Base-by-base conservation (phyloP, 1,284 basidiomycete genomes). In the Naganishia liquefaciens region DNA sequence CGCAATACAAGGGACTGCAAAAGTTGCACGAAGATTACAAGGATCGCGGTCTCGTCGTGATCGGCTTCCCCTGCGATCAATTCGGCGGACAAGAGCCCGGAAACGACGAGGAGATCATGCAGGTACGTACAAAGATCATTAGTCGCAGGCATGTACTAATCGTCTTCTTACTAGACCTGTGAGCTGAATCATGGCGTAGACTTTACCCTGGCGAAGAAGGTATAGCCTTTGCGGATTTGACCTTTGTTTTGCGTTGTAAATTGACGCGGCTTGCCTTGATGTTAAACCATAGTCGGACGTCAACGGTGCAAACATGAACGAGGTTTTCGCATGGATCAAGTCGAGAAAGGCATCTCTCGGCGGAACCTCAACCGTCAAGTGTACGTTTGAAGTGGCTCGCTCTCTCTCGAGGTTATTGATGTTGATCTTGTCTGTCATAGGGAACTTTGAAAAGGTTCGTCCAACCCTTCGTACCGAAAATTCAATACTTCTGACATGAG, bases 261-360 rank as follows among this genome's bases (percentile, higher is more conserved):
- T 10, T 27, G n/a, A 19, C 40, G n/a, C 33, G 46, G 40, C 19
- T 52, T 23, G 28, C 23, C 7, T 40, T 44, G 33, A 37, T 37
- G 33, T 47, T 3, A 19, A 10, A 21, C 54, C n/a, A n/a, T n/a
- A 78, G 76, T 88, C 88, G n/a, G 89, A 95, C 62, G 93, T 95
- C 62, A 96, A 95, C 76, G 92, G 93, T 13, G 85, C 88, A 73
- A 75, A 81, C 70, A 79, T 83, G 71, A 92, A 91, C 78, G 84
- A 89, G 73, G 89, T 92, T 9, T 94, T 86, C 82, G 85, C 88
- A 67, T 94, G 86, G 85, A 84, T 95, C 72, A 95, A 95, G 83
- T 80, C 81, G 51, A 72, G 76, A 55, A 71, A 71, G 7, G 68
- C 67, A 30, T 76, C 75, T 23, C 50, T 75, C 7, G 72, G 69